Evolutionary conservation across 1,139 yeast species (phyloP), one percentile per base, ranked within the genome.

Genomic region (Diutina sp.): DNA sequence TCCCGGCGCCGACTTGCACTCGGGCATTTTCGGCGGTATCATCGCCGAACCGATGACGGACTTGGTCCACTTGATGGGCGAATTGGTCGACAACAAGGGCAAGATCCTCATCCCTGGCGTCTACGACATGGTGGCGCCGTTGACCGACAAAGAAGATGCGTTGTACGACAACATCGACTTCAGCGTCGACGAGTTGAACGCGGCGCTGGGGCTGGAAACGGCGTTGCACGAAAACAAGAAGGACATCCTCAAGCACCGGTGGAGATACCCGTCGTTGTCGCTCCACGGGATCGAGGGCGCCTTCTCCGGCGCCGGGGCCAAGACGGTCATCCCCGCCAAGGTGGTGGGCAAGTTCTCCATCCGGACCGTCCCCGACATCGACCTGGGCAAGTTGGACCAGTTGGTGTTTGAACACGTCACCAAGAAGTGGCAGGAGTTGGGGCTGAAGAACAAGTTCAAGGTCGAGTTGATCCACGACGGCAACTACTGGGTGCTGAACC

Each of bases 231-330:
- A 83, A 61, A 79, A 80, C 68, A 89, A 90, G 72, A 84, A 89
- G 73, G 87, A 85, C 60, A 87, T 91, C 62, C 82, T 93, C 67
- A 93, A 90, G 86, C 97, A 93, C 72, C 86, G 99, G 80, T 93
- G 99, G 99, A 86, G 99, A 80, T 90, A 78, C 74, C 98, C 99
- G 59, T 90, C 99, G 21, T 79, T 93, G 67, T 90, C 98, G 6
- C 73, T 93, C 61, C 99, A 93, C 72, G 99, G 99, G 64, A 82
- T 93, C 60, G 99, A 93, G 73, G 99, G 99, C 62, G 99, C 99
- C 8, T 93, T 93, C 71, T 85, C 87, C 57, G 93, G 89, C 52
- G 80, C 89, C 54, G 99, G 99, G 62, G 99, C 97, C 60, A 93
- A 93, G 77, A 93, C 99, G 45, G 99, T 93, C 58, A 95, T 93